Evolutionary conservation across 2,329 filamentous ascomycete genomes (phyloP).

Genomic region (Neopestalotiopsis sp.): DNA sequence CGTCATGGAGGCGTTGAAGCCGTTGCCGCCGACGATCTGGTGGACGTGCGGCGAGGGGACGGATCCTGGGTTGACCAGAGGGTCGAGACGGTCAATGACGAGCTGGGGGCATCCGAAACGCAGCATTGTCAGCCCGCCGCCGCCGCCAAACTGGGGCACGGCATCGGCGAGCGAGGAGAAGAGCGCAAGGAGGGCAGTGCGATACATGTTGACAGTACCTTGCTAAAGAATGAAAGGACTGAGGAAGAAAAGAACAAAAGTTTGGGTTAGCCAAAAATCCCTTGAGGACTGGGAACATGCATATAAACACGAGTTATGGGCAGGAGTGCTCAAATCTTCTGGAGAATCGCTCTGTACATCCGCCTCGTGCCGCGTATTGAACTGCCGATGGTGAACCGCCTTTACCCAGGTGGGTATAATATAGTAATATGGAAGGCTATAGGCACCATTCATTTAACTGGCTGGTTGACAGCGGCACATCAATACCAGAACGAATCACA

Average conservation of each 20-base stretch:
- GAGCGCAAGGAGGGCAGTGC: not conserved
- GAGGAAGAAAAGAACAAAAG: not conserved
- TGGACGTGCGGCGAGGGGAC: constrained; percentile 36
- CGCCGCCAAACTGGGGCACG: not conserved
- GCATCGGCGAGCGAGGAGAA: constrained; percentile 1
- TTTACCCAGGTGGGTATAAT: constrained; percentile 1
- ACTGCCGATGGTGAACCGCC: not conserved
- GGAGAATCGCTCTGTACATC: not conserved
- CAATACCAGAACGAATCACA: not conserved
- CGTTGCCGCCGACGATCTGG: constrained; percentile 36
- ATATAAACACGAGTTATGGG: not conserved
- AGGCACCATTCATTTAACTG: not conserved
- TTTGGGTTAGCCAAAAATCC: not conserved
- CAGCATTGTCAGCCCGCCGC: constrained; percentile 19
- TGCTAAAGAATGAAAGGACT: constrained; percentile 1
- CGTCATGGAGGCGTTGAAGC: constrained; percentile 35
- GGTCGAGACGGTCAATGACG: constrained; percentile 35
- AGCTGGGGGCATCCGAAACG: constrained; percentile 35
- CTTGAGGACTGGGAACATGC: not conserved
- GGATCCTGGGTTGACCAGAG: constrained; percentile 32
- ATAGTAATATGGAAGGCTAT: constrained; percentile 4
- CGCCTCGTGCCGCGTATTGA: not conserved
- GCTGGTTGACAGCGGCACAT: not conserved
- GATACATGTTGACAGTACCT: not conserved
- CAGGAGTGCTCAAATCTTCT: too few relatives aligned